These are phyloP conservation scores for Agarophyton chilense DNA, from an alignment of 23 red algal species.

Conservation along the genomic window DNA sequence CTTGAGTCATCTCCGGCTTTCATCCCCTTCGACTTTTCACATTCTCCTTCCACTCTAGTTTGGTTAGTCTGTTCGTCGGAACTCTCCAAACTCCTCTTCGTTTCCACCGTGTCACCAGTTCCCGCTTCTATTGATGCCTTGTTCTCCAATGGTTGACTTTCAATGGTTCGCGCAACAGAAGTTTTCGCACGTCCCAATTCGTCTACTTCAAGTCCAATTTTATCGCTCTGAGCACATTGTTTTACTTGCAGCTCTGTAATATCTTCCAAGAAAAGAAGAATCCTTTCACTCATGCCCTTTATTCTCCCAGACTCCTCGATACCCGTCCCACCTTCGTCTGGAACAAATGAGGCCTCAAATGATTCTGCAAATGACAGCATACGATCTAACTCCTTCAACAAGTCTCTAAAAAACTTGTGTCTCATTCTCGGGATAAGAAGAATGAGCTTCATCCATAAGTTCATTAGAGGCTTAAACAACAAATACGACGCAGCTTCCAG, in stretches of 20 bases:
- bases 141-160: background rate
- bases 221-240: background rate
- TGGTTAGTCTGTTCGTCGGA: background rate
- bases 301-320: slow-evolving; percentile 40
- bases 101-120: background rate
- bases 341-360: slow-evolving; percentile 34
- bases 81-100: background rate
- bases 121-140: background rate
- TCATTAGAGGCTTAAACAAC: slow-evolving; percentile 26
- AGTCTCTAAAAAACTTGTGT: slow-evolving; percentile 28
- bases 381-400: slow-evolving; percentile 49
- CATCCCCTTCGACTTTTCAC: background rate
- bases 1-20: background rate
- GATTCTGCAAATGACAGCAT: slow-evolving; percentile 46
- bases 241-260: slow-evolving; percentile 17
- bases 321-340: slow-evolving; percentile 44
- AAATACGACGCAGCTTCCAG: slow-evolving; percentile 54
- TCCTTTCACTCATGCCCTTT: slow-evolving; percentile 17
- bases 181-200: background rate
- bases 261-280: slow-evolving; percentile 47
- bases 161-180: background rate
- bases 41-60: background rate
- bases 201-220: slow-evolving; percentile 36
- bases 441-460: slow-evolving; percentile 39
- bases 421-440: slow-evolving; percentile 23